Evolutionary conservation across 805 yeast genomes (phyloP).

Genomic region (Sugiyamaella smithiae): DNA sequence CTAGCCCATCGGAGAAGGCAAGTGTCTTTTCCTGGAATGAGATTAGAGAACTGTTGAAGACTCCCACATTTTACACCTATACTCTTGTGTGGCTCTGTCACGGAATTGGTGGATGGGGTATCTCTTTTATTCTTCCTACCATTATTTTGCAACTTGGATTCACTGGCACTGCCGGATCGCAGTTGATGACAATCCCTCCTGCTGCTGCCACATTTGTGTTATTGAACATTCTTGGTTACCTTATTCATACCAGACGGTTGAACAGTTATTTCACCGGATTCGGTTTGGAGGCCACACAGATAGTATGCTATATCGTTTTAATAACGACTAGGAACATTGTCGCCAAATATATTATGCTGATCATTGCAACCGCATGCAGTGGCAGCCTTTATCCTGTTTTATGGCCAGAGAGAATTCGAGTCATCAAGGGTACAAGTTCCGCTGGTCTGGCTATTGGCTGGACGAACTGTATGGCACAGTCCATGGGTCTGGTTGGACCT

Average conservation of each 20-base stretch:
- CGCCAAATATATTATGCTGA: constrained; percentile 10
- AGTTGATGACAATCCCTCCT: constrained; percentile 43
- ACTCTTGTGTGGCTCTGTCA: constrained; percentile 47
- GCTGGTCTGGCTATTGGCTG: constrained; percentile 10
- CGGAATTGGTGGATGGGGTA: constrained; percentile 40
- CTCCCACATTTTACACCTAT: constrained; percentile 21
- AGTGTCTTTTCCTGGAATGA: not conserved
- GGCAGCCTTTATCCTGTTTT: constrained; percentile 7
- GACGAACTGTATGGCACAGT: constrained; percentile 11
- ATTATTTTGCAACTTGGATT: constrained; percentile 46
- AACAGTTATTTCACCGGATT: constrained; percentile 3
- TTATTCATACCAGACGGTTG: constrained; percentile 3
- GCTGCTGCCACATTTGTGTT: constrained; percentile 9
- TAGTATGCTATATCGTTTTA: constrained; percentile 6
- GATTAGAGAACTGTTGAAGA: constrained; percentile 20
- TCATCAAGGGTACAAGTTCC: constrained; percentile 9
- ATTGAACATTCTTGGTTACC: constrained; percentile 5
- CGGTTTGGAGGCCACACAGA: constrained; percentile 2
- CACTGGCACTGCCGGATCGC: constrained; percentile 38
- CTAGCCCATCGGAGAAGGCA: constrained; percentile 1
- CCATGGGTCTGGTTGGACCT: constrained; percentile 12
- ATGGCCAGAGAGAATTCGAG: constrained; percentile 12
- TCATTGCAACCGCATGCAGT: constrained; percentile 9
- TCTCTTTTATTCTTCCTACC: constrained; percentile 46
- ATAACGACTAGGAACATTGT: constrained; percentile 4